Evolutionary conservation across 1,139 yeast genomes (phyloP).

Genomic region (Kluyveromyces sp.): DNA sequence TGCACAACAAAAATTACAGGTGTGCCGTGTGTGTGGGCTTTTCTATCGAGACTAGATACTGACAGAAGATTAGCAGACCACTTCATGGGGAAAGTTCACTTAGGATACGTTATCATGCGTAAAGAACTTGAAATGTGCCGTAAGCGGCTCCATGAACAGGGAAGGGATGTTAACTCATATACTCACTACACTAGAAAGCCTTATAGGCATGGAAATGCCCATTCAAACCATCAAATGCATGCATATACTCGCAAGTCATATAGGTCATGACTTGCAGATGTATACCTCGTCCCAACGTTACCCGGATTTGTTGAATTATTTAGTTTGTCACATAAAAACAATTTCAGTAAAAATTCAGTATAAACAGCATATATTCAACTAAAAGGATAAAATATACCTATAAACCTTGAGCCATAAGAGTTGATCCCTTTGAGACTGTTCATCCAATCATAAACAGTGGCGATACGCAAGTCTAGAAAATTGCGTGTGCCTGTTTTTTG

Average conservation of each 20-base stretch:
- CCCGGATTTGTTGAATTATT: background rate
- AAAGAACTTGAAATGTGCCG: slow-evolving; percentile 46
- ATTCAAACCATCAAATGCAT: background rate
- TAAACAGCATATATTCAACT: no score
- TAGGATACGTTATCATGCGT: slow-evolving; percentile 74
- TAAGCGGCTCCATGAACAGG: slow-evolving; percentile 14
- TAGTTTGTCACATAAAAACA: background rate
- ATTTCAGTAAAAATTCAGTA: background rate
- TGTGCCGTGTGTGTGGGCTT: slow-evolving; percentile 87
- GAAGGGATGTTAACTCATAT: slow-evolving; percentile 6
- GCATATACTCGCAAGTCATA: background rate
- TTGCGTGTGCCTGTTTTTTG: no score
- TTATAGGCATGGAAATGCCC: background rate
- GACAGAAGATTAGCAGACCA: slow-evolving; percentile 90
- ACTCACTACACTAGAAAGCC: background rate
- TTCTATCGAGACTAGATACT: slow-evolving; percentile 75
- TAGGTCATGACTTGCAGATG: background rate
- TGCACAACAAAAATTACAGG: slow-evolving; percentile 85
- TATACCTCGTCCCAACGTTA: background rate
- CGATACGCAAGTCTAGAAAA: no score
- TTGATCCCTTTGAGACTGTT: no score
- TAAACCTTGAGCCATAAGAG: no score
- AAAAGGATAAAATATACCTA: no score
- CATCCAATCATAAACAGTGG: no score
- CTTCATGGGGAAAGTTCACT: slow-evolving; percentile 79